These are phyloP conservation scores for Decorospora gaudefroyi DNA, from an alignment of 2,329 filamentous ascomycete species.

Conservation along the genomic window DNA sequence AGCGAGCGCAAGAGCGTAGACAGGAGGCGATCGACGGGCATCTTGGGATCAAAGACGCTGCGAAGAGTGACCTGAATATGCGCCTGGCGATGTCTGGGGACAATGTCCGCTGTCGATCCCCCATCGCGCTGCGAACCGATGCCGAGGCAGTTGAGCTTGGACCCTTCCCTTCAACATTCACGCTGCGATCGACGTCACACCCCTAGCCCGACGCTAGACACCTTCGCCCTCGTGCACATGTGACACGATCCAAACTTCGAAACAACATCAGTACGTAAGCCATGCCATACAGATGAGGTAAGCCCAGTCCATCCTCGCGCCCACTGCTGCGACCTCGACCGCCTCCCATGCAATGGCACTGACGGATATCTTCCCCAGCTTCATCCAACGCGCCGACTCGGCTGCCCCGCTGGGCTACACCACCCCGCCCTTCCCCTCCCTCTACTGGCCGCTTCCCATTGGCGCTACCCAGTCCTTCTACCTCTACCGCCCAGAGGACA, in stretches of 20 bases:
- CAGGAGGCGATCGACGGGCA: slow-evolving; percentile 70
- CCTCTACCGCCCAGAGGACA: slow-evolving; percentile 75
- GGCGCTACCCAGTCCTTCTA: slow-evolving; percentile 61
- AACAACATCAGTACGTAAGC: slow-evolving; percentile 5
- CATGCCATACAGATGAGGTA: slow-evolving; percentile 45
- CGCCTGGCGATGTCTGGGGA: slow-evolving; percentile 4
- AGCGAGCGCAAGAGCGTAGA: slow-evolving; percentile 68
- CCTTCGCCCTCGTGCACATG: too few species aligned
- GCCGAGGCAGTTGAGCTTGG: slow-evolving; percentile 27
- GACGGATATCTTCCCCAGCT: slow-evolving; percentile 36
- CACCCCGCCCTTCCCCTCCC: slow-evolving; percentile 75
- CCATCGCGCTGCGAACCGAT: slow-evolving; percentile 34
- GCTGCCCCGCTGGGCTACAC: slow-evolving; percentile 63
- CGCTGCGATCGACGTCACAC: slow-evolving; percentile 19
- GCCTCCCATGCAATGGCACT: slow-evolving; percentile 1
- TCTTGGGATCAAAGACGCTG: slow-evolving; percentile 43
- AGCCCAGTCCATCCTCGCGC: neutral
- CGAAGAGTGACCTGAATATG: slow-evolving; percentile 5
- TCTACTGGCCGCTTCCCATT: slow-evolving; percentile 73
- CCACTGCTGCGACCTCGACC: neutral
- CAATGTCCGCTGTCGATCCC: slow-evolving; percentile 26
- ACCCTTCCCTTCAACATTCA: slow-evolving; percentile 22
- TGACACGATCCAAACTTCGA: slow-evolving; percentile 1
- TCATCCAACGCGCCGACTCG: slow-evolving; percentile 53
- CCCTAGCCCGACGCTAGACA: too few species aligned